Conservation (phyloP, 2,329 filamentous ascomycete species). For the Teratosphaeria gauchensis region DNA sequence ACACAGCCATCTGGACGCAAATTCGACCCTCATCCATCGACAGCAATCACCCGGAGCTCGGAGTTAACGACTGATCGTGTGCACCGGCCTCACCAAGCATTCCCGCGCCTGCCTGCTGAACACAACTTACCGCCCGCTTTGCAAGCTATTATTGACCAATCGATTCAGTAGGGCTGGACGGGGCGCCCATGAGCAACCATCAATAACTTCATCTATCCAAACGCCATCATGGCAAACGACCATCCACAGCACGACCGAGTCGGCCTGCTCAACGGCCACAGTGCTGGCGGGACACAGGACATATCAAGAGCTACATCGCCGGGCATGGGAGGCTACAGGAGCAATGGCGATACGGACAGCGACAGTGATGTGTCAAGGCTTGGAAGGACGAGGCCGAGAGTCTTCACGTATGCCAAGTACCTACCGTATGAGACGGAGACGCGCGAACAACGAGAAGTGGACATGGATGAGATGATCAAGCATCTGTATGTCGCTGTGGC, state of each 20-base stretch:
- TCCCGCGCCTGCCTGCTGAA: background rate
- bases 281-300: slow-evolving; percentile 46
- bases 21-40: background rate
- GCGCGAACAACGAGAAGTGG: slow-evolving; percentile 64
- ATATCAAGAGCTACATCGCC: slow-evolving; percentile 82
- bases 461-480: slow-evolving; percentile 79
- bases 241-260: slow-evolving; percentile 22
- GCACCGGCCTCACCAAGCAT: background rate
- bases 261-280: slow-evolving; percentile 29
- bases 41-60: no score
- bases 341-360: slow-evolving; percentile 5
- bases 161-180: background rate
- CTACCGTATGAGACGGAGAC: slow-evolving; percentile 84
- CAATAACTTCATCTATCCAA: slow-evolving; percentile 4
- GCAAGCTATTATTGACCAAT: background rate
- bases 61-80: background rate
- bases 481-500: slow-evolving; percentile 87
- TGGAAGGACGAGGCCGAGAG: slow-evolving; percentile 67
- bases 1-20: background rate
- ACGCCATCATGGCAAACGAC: slow-evolving; percentile 16
- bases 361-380: slow-evolving; percentile 41
- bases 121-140: background rate
- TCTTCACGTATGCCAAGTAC: slow-evolving; percentile 85
- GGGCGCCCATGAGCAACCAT: slow-evolving; percentile 1
- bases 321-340: slow-evolving; percentile 48